phyloP scores from a whole-genome alignment of 306 rosid genomes.

The Vicia villosa region DNA sequence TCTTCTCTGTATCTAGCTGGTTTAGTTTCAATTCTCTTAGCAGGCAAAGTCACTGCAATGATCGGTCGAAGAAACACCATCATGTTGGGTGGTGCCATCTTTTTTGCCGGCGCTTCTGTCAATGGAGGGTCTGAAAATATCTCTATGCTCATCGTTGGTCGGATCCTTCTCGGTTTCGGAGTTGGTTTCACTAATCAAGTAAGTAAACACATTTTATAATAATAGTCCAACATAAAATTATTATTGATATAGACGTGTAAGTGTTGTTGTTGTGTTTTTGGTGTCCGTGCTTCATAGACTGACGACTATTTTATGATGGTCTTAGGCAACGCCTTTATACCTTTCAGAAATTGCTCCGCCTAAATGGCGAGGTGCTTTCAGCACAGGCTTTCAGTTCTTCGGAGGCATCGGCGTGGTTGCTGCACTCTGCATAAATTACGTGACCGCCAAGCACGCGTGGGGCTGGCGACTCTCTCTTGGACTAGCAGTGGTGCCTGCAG shows the following conservation, averaged over 20 bases:
- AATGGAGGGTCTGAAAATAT: conserved; percentile 68
- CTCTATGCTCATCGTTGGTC: conserved; percentile 64
- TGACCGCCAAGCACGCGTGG: conserved; percentile 47
- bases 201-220: conserved; percentile 11
- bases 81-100: conserved; percentile 62
- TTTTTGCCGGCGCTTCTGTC: conserved; percentile 56
- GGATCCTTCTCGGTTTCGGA: conserved; percentile 67
- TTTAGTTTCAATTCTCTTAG: conserved; percentile 46
- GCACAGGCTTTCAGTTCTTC: conserved; percentile 49
- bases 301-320: too few relatives aligned
- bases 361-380: conserved; percentile 65
- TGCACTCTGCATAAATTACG: conserved; percentile 52
- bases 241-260: too few relatives aligned
- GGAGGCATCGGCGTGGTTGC: conserved; percentile 53
- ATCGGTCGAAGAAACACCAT: conserved; percentile 57
- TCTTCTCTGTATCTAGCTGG: conserved; percentile 69
- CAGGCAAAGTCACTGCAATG: conserved; percentile 49
- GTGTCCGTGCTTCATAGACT: too few relatives aligned
- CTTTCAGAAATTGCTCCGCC: conserved; percentile 78
- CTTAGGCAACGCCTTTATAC: conserved; percentile 61
- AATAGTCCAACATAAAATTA: not conserved
- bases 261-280: too few relatives aligned
- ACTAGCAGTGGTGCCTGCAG: conserved; percentile 54
- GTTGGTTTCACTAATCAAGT: conserved; percentile 74
- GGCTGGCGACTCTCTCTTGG: conserved; percentile 71